Percentiles rank a stretch among this genome's conserved stretches.
Evolutionary conservation across 202 grass and related monocot species (phyloP).

Genomic region (Panicum virgatum): DNA sequence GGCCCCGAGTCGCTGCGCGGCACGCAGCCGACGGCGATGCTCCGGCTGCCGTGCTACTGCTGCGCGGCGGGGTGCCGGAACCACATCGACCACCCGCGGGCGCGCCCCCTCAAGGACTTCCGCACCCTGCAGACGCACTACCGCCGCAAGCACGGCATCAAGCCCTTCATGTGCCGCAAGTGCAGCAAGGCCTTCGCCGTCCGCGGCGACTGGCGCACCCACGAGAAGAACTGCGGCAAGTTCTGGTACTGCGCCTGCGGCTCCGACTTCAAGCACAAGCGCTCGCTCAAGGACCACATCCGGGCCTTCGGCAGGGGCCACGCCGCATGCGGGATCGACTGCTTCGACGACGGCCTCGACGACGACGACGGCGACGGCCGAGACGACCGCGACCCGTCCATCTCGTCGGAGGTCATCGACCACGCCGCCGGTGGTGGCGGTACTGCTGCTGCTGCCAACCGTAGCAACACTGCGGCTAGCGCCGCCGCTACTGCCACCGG

Average conservation of each 20-base stretch:
- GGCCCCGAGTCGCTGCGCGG: constrained; percentile 72
- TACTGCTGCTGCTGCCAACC: neutral
- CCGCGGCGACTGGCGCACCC: constrained; percentile 84
- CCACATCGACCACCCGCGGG: constrained; percentile 75
- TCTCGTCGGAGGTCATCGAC: constrained; percentile 50
- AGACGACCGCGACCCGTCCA: constrained; percentile 56
- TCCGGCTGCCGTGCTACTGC: constrained; percentile 84
- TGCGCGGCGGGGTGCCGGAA: constrained; percentile 67
- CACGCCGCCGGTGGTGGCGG: neutral
- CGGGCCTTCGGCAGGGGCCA: constrained; percentile 59
- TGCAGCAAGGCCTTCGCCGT: constrained; percentile 87
- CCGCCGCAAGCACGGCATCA: constrained; percentile 84
- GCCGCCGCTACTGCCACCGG: too few species aligned
- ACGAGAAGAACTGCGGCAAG: constrained; percentile 96
- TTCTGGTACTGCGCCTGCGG: constrained; percentile 89
- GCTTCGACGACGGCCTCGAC: constrained; percentile 55
- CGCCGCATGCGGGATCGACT: constrained; percentile 62
- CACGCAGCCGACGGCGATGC: constrained; percentile 84
- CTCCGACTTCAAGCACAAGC: constrained; percentile 90
- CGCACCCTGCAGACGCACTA: constrained; percentile 83
- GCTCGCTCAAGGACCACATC: constrained; percentile 85
- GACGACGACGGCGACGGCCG: constrained; percentile 61
- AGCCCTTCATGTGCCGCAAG: constrained; percentile 94
- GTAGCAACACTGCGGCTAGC: neutral
- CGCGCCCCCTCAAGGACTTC: constrained; percentile 78